Conservation (phyloP, 306 rosid species). For the Lathyrus sativus region DNA sequence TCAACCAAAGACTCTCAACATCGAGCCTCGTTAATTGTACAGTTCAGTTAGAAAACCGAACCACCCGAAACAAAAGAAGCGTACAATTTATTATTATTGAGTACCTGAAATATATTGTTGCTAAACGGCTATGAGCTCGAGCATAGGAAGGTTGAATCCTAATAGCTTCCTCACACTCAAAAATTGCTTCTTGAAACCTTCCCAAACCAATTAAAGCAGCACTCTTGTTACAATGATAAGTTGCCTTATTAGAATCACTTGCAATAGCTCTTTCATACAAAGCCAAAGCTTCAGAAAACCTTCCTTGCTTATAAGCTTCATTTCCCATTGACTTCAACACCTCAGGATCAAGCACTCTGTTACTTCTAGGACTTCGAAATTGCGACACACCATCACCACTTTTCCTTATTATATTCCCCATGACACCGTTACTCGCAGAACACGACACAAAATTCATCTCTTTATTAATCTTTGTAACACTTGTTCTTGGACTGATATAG, state of each 20-base stretch:
- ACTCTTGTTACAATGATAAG: conserved; percentile 74
- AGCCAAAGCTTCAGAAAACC: conserved; percentile 69
- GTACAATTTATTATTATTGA: neutral
- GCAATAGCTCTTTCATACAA: conserved; percentile 75
- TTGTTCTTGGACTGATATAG: conserved; percentile 46
- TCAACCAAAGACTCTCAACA: neutral
- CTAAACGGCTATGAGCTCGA: conserved; percentile 88
- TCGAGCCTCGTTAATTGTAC: neutral
- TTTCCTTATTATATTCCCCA: conserved; percentile 85
- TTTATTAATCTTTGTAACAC: conserved; percentile 35
- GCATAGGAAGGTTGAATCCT: conserved; percentile 70
- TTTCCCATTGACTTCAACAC: conserved; percentile 80
- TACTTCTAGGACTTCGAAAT: conserved; percentile 43
- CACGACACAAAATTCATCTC: conserved; percentile 36
- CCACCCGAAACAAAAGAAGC: neutral
- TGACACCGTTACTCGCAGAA: conserved; percentile 39
- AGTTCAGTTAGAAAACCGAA: too few species aligned
- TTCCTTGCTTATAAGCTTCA: conserved; percentile 71
- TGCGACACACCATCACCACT: conserved; percentile 50
- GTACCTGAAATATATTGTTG: conserved; percentile 82
- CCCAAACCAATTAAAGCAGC: conserved; percentile 81
- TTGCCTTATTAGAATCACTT: conserved; percentile 70
- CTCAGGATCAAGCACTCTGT: conserved; percentile 64
- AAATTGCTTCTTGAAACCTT: conserved; percentile 59
- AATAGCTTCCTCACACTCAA: conserved; percentile 76